Conservation (phyloP, 305 asterid species). For the Salvia sclarea region DNA sequence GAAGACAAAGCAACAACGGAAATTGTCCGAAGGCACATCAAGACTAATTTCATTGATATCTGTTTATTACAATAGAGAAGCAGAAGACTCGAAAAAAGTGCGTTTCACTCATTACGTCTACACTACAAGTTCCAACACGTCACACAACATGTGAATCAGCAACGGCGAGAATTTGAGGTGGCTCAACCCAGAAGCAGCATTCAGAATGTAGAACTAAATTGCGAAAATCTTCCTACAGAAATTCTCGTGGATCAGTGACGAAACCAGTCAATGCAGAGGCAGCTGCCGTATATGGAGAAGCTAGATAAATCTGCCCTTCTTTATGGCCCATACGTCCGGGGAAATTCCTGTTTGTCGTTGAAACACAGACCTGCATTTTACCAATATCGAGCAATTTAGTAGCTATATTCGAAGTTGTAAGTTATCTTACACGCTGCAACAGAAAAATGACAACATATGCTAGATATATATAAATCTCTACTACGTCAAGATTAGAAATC, state of each 20-base stretch:
- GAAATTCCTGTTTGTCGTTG: conserved; percentile 84
- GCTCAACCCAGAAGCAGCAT: conserved; percentile 6
- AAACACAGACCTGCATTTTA: conserved; percentile 74
- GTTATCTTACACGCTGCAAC: background rate
- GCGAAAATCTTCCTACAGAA: conserved; percentile 26
- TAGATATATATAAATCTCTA: no score
- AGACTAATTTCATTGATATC: background rate
- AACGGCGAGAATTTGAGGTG: background rate
- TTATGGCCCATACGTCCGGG: conserved; percentile 95
- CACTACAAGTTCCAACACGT: conserved; percentile 1
- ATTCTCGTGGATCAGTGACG: conserved; percentile 86
- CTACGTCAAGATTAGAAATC: no score
- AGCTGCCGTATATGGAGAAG: conserved; percentile 95
- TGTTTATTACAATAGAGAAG: conserved; percentile 10
- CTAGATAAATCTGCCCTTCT: conserved; percentile 90
- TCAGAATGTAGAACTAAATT: background rate
- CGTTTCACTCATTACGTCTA: background rate
- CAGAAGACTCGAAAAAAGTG: background rate
- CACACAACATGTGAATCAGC: background rate
- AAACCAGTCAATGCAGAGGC: conserved; percentile 86
- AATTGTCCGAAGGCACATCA: no score
- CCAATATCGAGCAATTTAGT: background rate
- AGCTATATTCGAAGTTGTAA: background rate
- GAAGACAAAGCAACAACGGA: no score
- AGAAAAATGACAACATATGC: background rate